Evolutionary conservation across 148 eudicot species (phyloP), one percentile per base, ranked within the genome.

Genomic region (Gaultheria prostrata): DNA sequence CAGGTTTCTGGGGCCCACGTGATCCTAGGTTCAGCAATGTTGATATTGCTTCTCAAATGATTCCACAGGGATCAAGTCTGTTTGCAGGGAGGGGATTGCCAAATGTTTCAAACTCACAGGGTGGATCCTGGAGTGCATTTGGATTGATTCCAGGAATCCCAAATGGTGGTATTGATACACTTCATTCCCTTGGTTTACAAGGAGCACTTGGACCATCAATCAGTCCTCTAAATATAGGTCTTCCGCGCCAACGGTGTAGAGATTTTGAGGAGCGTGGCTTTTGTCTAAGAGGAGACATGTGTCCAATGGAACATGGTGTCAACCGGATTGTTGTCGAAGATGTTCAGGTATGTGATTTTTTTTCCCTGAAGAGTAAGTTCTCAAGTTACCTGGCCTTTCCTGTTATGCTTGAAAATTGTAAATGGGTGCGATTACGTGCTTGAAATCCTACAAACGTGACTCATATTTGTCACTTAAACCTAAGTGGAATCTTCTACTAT

Each of bases 231-330:
- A 93, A 87, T 72, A 84, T 93, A 80, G 94, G 92, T 39, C 84
- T 93, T 77, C 92, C 94, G n/a, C 92, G 93, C 74, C 95, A 90
- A 88, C 85, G 93, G 77, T 96, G 99, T 88, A 93, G 98, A 88
- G 99, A 96, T 82, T 96, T 96, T 85, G 99, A 96, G 91, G 99
- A 96, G 78, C 98, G 93, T 74, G 99, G 99, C 78, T 96, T 93
- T 89, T 96, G 99, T 85, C 86, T 96, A 77, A 92, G 95, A 88
- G 99, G 99, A 82, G 99, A 96, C 89, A 94, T 96, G 92, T 96
- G 99, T 85, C 98, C 98, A 35, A 92, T 96, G 99, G 99, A 96
- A 88, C 99, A 96, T 91, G 99, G 99, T 82, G 90, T 93, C 53
- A 94, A 96, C 86, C 93, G 97, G 70, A 96, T 96, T 51, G 97